Percentiles rank a stretch among this genome's conserved stretches.
Evolutionary conservation across 257 asterid species (phyloP).

Genomic region (Scutellaria barbata): DNA sequence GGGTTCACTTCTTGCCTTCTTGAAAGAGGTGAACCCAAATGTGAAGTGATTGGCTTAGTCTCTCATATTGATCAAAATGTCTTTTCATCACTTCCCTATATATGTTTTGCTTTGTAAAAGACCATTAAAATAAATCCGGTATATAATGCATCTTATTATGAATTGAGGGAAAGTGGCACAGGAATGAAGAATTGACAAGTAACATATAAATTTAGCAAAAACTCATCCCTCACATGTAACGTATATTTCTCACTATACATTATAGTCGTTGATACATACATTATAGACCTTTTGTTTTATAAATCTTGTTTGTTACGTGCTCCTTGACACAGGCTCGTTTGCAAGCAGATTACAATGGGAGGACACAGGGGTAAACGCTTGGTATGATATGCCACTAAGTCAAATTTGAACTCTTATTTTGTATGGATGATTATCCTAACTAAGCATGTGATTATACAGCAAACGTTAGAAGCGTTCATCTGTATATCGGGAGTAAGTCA

Average conservation of each 20-base stretch:
- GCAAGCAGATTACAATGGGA: constrained; percentile 82
- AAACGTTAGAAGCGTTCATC: constrained; percentile 78
- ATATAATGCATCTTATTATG: neutral
- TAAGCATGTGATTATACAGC: constrained; percentile 47
- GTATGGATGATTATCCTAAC: neutral
- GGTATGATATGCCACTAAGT: constrained; percentile 42
- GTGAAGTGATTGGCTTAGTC: neutral
- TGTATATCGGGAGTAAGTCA: constrained; percentile 60
- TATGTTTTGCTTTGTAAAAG: neutral
- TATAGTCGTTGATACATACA: neutral
- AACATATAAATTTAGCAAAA: neutral
- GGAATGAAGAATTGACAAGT: neutral
- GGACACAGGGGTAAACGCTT: constrained; percentile 79
- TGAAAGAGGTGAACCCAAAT: no score
- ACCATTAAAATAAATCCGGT: neutral
- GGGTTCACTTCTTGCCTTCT: no score
- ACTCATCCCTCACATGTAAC: neutral
- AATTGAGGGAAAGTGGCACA: neutral
- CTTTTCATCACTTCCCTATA: neutral
- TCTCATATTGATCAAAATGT: neutral
- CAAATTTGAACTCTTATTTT: neutral
- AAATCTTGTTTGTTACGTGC: neutral
- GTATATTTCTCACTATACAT: neutral
- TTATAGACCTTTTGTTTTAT: neutral
- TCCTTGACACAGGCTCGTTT: constrained; percentile 57